These are phyloP conservation scores for Carnegiea gigantea DNA, from an alignment of 179 eudicot genomes.

Conservation along the genomic window DNA sequence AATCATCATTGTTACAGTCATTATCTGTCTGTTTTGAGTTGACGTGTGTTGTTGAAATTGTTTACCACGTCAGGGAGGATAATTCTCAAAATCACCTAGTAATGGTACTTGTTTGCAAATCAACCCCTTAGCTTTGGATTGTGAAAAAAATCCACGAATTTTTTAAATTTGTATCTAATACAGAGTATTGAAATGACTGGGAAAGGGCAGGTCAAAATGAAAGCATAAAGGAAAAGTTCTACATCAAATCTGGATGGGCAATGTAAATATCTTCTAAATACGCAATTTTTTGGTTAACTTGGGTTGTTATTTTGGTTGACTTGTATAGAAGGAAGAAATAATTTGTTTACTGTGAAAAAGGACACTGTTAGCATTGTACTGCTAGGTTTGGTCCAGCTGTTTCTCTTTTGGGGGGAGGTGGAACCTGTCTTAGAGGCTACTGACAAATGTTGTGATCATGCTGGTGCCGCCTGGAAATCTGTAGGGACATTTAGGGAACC, in stretches of 20 bases:
- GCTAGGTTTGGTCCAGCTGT: too few species aligned
- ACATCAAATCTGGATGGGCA: neutral
- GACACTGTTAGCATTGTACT: too few species aligned
- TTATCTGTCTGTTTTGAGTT: neutral
- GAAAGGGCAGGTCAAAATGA: neutral
- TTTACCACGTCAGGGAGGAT: neutral
- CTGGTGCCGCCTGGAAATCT: too few species aligned
- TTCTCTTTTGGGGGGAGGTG: too few species aligned
- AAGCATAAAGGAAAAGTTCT: neutral
- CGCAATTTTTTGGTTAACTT: neutral
- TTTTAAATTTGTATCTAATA: neutral
- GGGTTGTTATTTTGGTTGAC: neutral
- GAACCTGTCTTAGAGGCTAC: too few species aligned
- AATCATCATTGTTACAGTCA: constrained; percentile 6
- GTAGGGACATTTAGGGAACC: too few species aligned
- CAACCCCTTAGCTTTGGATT: neutral
- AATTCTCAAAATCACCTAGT: neutral
- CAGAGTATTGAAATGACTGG: neutral
- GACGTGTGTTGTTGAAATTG: neutral
- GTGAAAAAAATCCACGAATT: neutral
- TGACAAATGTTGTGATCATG: too few species aligned
- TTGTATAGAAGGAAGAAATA: too few species aligned
- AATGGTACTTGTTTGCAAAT: neutral
- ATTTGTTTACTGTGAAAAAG: too few species aligned
- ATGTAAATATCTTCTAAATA: too few species aligned